Evolutionary conservation across 257 asterid species (phyloP).

Genomic region (Voacanga thouarsii): DNA sequence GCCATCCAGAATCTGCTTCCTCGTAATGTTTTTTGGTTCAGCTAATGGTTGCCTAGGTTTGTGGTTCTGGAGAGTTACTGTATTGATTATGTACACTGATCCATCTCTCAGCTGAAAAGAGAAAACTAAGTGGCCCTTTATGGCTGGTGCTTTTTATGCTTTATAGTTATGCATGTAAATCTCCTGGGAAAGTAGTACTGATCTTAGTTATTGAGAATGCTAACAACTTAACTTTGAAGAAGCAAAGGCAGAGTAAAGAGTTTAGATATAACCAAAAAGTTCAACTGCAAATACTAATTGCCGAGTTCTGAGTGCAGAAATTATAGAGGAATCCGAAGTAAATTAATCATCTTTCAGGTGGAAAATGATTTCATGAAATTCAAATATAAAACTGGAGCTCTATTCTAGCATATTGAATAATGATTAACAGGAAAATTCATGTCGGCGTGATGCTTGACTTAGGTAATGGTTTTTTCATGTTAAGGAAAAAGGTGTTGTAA

Average conservation of each 20-base stretch:
- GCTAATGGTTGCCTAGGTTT: not conserved
- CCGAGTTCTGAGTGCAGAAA: not conserved
- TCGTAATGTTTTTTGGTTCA: not conserved
- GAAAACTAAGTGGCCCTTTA: not conserved
- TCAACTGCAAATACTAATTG: not conserved
- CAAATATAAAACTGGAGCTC: not conserved
- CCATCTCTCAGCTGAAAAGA: not conserved
- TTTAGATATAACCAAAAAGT: not conserved
- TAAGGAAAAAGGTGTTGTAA: not conserved
- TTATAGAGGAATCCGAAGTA: not conserved
- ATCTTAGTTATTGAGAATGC: not conserved
- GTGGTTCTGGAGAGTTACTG: not conserved
- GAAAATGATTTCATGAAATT: not conserved
- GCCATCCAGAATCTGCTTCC: not conserved
- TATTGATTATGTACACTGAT: not conserved
- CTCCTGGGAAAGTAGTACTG: not conserved
- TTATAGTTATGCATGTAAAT: not conserved
- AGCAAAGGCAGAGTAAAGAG: not conserved
- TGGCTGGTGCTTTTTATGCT: not conserved
- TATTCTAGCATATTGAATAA: not conserved
- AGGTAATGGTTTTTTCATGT: not conserved
- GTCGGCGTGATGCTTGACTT: not conserved
- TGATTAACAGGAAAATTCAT: not conserved
- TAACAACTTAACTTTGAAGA: not conserved
- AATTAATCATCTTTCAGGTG: not conserved